Conservation (phyloP, 2,329 filamentous ascomycete genomes). For the Sarocladium brachiariae region DNA sequence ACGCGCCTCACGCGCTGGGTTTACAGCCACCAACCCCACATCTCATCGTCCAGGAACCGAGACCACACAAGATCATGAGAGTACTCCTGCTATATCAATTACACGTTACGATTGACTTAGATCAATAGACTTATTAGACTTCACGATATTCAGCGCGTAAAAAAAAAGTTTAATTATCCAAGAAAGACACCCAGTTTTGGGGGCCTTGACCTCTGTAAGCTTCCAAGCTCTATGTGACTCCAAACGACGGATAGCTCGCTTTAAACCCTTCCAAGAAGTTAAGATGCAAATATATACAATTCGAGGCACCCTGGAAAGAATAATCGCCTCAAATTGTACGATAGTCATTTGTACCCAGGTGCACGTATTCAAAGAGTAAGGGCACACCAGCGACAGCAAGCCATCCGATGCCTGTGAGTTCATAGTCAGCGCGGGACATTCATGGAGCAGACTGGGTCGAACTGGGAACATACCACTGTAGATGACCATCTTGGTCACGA, state of each 20-base stretch:
- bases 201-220: not conserved
- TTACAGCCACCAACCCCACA: conserved; percentile 4
- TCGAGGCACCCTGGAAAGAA: not conserved
- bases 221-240: conserved; percentile 3
- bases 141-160: too few species aligned
- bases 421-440: conserved; percentile 11
- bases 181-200: not conserved
- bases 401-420: conserved; percentile 67
- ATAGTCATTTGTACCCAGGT: conserved; percentile 36
- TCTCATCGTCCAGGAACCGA: too few species aligned
- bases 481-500: conserved; percentile 92
- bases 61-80: too few species aligned
- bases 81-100: too few species aligned
- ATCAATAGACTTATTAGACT: not conserved
- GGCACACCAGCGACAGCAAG: conserved; percentile 71
- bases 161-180: not conserved
- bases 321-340: conserved; percentile 17
- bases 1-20: conserved; percentile 4
- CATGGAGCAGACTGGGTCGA: conserved; percentile 10
- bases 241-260: conserved; percentile 5
- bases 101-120: not conserved
- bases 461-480: conserved; percentile 64
- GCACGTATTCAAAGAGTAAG: conserved; percentile 59
- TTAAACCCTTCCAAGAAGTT: not conserved
- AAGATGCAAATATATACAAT: conserved; percentile 3